Conservation (phyloP, 2,329 filamentous ascomycete species). For the Conoideocrella luteorostrata region DNA sequence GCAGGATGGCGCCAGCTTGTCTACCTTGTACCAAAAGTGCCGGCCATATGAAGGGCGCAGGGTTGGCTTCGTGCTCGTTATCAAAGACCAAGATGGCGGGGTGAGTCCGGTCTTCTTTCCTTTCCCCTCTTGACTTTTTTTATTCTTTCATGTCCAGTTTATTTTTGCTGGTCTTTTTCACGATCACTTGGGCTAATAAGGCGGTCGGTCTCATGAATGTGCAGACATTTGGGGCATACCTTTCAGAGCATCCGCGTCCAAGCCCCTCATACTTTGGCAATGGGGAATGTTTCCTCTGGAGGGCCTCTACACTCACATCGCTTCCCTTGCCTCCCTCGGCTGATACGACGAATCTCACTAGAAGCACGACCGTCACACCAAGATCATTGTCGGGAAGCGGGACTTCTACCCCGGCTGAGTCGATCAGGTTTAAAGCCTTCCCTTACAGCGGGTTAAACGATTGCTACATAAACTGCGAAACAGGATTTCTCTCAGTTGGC, state of each 20-base stretch:
- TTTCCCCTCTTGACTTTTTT: neutral
- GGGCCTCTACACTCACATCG: constrained; percentile 52
- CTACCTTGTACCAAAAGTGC: constrained; percentile 78
- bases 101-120: constrained; percentile 41
- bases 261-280: constrained; percentile 85
- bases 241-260: constrained; percentile 81
- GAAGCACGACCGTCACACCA: constrained; percentile 31
- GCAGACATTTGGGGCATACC: constrained; percentile 83
- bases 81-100: constrained; percentile 69
- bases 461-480: constrained; percentile 91
- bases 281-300: constrained; percentile 79
- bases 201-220: neutral
- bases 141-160: neutral
- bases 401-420: constrained; percentile 45
- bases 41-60: constrained; percentile 60
- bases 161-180: too few species aligned
- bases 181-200: constrained; percentile 3
- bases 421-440: constrained; percentile 93
- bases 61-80: constrained; percentile 84
- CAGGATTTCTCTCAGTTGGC: constrained; percentile 76
- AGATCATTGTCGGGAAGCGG: constrained; percentile 8
- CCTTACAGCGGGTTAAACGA: constrained; percentile 95
- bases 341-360: constrained; percentile 41
- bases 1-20: constrained; percentile 81
- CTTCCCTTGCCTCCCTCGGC: constrained; percentile 45